These are phyloP conservation scores for Acanthamoeba lenticulata DNA, from an alignment of 208 protist species.

Conservation along the genomic window DNA sequence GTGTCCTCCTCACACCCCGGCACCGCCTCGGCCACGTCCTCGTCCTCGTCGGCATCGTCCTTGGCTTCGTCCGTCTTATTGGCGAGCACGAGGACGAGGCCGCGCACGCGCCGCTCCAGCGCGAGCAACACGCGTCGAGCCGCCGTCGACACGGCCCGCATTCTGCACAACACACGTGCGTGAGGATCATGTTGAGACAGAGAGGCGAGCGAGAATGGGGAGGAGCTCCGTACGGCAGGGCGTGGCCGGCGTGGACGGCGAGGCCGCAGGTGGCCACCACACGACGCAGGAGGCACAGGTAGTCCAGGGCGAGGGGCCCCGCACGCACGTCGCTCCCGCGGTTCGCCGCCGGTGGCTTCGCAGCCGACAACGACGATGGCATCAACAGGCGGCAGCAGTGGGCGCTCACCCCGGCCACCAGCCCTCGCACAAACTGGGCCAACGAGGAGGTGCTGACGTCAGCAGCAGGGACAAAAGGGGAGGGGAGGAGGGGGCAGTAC, in stretches of 20 bases:
- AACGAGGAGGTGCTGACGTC: no score
- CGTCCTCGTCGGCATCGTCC: background rate
- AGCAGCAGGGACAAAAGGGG: background rate
- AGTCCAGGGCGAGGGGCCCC: background rate
- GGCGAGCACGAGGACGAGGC: no score
- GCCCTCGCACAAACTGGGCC: background rate
- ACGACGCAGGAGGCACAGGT: background rate
- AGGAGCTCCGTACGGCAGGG: background rate
- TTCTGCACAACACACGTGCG: background rate
- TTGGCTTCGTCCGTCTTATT: no score
- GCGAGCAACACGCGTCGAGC: no score
- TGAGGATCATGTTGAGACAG: background rate
- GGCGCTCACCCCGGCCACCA: background rate
- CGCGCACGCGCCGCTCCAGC: no score
- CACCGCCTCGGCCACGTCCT: background rate
- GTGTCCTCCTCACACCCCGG: background rate
- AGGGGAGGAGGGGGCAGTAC: background rate
- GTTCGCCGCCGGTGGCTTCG: background rate
- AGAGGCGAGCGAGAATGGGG: no score
- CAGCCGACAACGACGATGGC: background rate
- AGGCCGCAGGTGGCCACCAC: background rate
- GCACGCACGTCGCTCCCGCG: background rate
- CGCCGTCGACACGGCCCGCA: no score
- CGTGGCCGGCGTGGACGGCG: background rate
- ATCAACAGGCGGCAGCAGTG: background rate